Base-by-base conservation (phyloP, 1,284 basidiomycete species). In the Marasmius sp. region DNA sequence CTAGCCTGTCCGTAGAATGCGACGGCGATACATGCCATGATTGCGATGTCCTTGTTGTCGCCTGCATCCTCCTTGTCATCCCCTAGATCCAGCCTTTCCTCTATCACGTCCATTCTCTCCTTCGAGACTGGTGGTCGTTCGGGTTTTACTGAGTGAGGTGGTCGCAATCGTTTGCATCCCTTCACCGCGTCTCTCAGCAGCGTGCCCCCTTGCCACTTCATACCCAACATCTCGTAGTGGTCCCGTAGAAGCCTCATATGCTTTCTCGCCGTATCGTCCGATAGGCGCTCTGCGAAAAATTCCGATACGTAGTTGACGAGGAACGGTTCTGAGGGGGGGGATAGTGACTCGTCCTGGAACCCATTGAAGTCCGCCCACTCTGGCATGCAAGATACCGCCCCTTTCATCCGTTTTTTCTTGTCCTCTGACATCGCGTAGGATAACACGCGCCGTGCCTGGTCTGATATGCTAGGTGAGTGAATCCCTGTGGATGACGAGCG, bases 1-100 rank as follows among this genome's bases (percentile, higher is more conserved):
- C 59, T 33, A 6, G 43, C 10, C 39, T 60, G 59, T 6, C 52
- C 39, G 14, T 22, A 56, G 37, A 60, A 45, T 12, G 59, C 59
- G 9, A 39, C 59, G n/a, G 52, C 38, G 5, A 56, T 11, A 11
- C 20, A 60, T 20, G 16, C 37, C 18, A 34, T 39, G 37, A n/a
- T n/a, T n/a, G n/a, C n/a, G 5, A n/a, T 5, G 18, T 5, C 16
- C 16, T 9, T 9, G 9, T 41, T 16, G 16, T 41, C 9, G 39
- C 9, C 39, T 9, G 9, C 39, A n/a, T n/a, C n/a, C n/a, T 16
- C 39, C 9, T 16, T 16, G 39, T 41, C 9, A 9, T 41, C 9
- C 9, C 39, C 39, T 9, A 41, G 22, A 45, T 12, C 18, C 6
- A 60, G 52, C 4, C 33, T 36, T 6, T 38, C 12, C 18, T 43